Evolutionary conservation across 2,329 filamentous ascomycete species (phyloP).

Genomic region (Clarireedia paspali): DNA sequence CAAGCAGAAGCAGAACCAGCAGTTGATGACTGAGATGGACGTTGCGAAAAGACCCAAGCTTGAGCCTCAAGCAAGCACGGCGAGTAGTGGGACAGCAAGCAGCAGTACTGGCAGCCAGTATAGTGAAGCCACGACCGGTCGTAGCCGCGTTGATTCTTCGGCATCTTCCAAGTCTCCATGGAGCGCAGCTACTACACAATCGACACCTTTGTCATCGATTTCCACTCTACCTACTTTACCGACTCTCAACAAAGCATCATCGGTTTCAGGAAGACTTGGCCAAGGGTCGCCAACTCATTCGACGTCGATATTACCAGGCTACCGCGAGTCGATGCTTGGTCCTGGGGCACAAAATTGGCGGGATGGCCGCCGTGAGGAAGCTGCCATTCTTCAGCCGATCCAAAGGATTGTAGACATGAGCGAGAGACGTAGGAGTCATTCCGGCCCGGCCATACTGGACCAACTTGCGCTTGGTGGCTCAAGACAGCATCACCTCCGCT

Average conservation of each 20-base stretch:
- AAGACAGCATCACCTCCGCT: conserved; percentile 21
- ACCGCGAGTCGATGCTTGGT: conserved; percentile 26
- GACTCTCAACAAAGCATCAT: background rate
- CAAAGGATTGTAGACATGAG: conserved; percentile 13
- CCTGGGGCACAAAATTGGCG: conserved; percentile 24
- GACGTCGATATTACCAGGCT: conserved; percentile 24
- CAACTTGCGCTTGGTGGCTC: conserved; percentile 16
- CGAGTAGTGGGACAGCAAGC: conserved; percentile 22
- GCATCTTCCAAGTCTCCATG: conserved; percentile 18
- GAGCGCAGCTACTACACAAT: conserved; percentile 11
- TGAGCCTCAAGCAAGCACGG: conserved; percentile 20
- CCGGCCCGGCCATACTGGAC: conserved; percentile 10
- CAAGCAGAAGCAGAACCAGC: conserved; percentile 60
- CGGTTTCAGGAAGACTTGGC: conserved; percentile 1
- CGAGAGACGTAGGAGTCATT: conserved; percentile 17
- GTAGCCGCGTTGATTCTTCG: conserved; percentile 18
- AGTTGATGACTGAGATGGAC: conserved; percentile 33
- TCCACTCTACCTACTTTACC: conserved; percentile 12
- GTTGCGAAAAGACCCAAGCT: conserved; percentile 27
- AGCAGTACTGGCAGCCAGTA: conserved; percentile 15
- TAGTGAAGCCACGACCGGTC: conserved; percentile 11
- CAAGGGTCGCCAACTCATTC: conserved; percentile 18
- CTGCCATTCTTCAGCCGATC: conserved; percentile 11
- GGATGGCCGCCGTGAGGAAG: conserved; percentile 22
- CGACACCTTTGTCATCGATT: background rate